phyloP scores from a whole-genome alignment of 768 basidiomycete genomes.

The Lentinula lateritia region DNA sequence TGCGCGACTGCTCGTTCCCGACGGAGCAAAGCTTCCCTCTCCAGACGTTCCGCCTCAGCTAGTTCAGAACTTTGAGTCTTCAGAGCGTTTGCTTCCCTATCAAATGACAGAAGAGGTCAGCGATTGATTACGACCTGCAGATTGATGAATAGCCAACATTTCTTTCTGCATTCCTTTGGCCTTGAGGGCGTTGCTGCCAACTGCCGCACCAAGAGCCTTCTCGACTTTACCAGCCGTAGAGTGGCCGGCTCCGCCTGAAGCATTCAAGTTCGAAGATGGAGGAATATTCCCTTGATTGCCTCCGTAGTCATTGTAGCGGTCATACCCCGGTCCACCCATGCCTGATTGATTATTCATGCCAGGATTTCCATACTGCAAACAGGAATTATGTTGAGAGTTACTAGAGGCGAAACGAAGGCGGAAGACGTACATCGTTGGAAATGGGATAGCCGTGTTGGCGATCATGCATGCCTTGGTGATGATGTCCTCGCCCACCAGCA shows the following conservation, averaged over 20 bases:
- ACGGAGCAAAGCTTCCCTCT: conserved; percentile 40
- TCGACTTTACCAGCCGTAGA: conserved; percentile 42
- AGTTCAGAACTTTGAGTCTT: conserved; percentile 44
- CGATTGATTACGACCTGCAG: not conserved
- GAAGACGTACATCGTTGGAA: not conserved
- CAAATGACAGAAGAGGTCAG: not conserved
- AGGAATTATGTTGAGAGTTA: too few species aligned
- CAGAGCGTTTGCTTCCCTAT: conserved; percentile 38
- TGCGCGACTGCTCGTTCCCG: conserved; percentile 50
- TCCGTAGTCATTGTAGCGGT: not conserved
- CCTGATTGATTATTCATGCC: not conserved
- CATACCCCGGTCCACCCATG: not conserved
- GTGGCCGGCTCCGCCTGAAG: conserved; percentile 21
- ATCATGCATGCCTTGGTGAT: not conserved
- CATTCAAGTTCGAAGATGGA: not conserved
- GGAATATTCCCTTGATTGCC: not conserved
- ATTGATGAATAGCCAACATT: conserved; percentile 21
- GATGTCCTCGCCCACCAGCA: not conserved
- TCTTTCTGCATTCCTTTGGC: conserved; percentile 48
- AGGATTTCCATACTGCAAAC: not conserved
- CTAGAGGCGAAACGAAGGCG: too few species aligned
- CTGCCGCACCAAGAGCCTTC: conserved; percentile 35
- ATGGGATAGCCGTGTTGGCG: not conserved
- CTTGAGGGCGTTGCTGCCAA: conserved; percentile 42
- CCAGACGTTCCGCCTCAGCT: conserved; percentile 48